Evolutionary conservation across 2,329 filamentous ascomycete genomes (phyloP), one percentile per base, ranked within the genome.

Genomic region (Hypoxylon sp.): DNA sequence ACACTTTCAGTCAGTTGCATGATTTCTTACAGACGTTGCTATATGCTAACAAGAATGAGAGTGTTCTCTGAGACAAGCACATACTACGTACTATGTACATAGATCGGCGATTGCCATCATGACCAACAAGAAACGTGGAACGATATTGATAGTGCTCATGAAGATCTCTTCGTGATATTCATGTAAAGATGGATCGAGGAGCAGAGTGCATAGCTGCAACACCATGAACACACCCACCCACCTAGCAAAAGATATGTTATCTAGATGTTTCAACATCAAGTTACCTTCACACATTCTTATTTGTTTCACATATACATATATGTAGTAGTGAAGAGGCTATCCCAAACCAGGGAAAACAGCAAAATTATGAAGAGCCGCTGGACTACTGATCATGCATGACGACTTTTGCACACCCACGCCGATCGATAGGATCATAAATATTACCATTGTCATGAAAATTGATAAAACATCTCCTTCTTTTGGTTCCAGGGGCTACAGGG

Each of bases 181-280:
- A 53, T 30, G 14, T 21, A 19, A 43, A 41, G 49, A 23, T 41
- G 9, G n/a, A 17, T 43, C 25, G 13, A 25, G 36, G 28, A 25
- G 13, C 23, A 6, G 6, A 17, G 38, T 11, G 25, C 23, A 28
- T 45, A 38, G 25, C 41, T 23, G 7, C 21, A 53, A n/a, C 21
- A 30, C 4, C 19, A 43, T 11, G 7, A 0, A 7, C 38, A 30
- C 6, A 30, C 6, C 28, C 5, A 9, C 28, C 28, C 28, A 30
- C 28, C 6, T 30, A 30, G 28, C 6, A 7, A 30, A 30, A 2
- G 28, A 9, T 23, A 48, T 55, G 53, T 53, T 67, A 70, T 74
- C 66, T 72, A 71, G 68, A 72, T 63, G 41, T 68, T 70, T 69
- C 70, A 69, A 57, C 50, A 68, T 71, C 58, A 57, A 62, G 63